Percentiles rank a stretch among this genome's conserved stretches.
These are phyloP conservation scores for Pugionium dolabratum DNA, from an alignment of 345 rosid species.

Conservation along the genomic window DNA sequence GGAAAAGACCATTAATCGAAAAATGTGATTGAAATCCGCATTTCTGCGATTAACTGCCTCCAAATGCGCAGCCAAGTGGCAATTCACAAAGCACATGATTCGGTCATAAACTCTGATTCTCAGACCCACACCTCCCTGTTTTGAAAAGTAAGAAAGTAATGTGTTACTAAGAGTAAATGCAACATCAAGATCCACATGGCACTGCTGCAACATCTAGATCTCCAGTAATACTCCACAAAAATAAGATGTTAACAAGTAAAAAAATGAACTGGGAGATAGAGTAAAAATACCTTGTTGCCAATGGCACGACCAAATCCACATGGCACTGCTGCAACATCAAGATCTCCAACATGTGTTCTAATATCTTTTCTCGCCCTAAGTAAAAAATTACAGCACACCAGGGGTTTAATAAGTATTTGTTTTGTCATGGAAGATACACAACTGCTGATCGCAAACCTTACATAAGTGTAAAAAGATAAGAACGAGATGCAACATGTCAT, in stretches of 20 bases:
- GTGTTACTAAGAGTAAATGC: neutral
- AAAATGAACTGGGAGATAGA: neutral
- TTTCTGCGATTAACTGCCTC: slow-evolving; percentile 78
- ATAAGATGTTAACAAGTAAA: neutral
- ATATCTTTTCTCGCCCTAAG: slow-evolving; percentile 86
- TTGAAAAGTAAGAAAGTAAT: slow-evolving; percentile 6
- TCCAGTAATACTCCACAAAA: neutral
- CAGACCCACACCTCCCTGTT: slow-evolving; percentile 84
- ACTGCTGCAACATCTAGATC: too few species aligned
- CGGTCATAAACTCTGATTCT: slow-evolving; percentile 80
- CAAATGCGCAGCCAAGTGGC: slow-evolving; percentile 35
- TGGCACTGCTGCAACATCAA: slow-evolving; percentile 96
- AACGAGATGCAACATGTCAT: slow-evolving; percentile 15
- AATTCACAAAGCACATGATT: slow-evolving; percentile 16
- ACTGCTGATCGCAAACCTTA: neutral
- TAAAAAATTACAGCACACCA: slow-evolving; percentile 29
- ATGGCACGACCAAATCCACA: slow-evolving; percentile 99
- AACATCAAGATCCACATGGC: too few species aligned
- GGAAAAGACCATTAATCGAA: slow-evolving; percentile 58
- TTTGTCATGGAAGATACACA: slow-evolving; percentile 8
- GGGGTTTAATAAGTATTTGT: neutral
- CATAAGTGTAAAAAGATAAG: slow-evolving; percentile 18
- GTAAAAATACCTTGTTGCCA: slow-evolving; percentile 75
- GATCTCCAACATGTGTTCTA: slow-evolving; percentile 87
- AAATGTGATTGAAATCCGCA: slow-evolving; percentile 81